Conservation (phyloP, 306 rosid species). For the Biancaea sappan region DNA sequence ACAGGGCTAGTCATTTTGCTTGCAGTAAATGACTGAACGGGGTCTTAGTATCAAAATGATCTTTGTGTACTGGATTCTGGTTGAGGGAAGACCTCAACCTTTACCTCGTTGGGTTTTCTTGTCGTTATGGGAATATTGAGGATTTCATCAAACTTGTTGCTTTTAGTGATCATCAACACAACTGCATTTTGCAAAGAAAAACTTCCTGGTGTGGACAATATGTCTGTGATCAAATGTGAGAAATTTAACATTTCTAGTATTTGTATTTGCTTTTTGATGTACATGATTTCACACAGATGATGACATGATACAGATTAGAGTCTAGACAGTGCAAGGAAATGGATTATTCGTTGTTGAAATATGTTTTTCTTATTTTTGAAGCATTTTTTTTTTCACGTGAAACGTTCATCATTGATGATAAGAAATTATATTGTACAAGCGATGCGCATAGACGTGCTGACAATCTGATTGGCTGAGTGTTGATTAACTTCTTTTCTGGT, state of each 20-base stretch:
- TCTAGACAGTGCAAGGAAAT: conserved; percentile 20
- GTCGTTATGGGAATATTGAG: not conserved
- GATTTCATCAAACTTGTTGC: not conserved
- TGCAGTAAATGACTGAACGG: not conserved
- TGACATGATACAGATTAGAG: not conserved
- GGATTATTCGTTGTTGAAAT: not conserved
- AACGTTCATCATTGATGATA: not conserved
- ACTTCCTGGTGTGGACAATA: not conserved
- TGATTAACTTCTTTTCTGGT: conserved; percentile 21
- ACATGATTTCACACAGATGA: not conserved
- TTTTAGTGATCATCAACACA: not conserved
- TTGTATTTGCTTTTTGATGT: not conserved
- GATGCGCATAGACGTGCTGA: not conserved
- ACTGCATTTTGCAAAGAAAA: not conserved
- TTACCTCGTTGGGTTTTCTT: not conserved
- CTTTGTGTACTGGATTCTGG: not conserved
- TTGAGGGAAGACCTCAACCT: not conserved
- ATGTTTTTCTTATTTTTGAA: not conserved
- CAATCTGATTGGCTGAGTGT: not conserved
- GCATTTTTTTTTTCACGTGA: not conserved
- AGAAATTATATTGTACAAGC: not conserved
- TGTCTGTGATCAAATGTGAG: not conserved
- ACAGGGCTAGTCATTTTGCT: not conserved
- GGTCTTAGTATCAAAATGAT: not conserved
- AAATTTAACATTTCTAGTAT: not conserved